Conservation (phyloP, 1,139 yeast genomes). For the Candida anutae region DNA sequence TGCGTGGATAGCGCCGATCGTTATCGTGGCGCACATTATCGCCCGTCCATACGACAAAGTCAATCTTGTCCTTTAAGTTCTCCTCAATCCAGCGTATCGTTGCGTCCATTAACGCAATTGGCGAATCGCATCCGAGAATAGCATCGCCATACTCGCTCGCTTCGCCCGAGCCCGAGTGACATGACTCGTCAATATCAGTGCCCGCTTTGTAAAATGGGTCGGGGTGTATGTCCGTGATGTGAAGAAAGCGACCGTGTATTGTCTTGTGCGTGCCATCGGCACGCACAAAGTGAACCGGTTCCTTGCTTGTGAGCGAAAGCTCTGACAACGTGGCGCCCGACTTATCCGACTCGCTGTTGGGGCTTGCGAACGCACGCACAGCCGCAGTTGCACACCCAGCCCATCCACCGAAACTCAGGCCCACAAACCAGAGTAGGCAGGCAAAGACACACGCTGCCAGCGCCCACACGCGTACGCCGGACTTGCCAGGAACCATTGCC, state of each 20-base stretch:
- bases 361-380: background rate
- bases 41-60: constrained; percentile 86
- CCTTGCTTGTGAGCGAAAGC: constrained; percentile 26
- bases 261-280: constrained; percentile 19
- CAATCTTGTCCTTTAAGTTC: constrained; percentile 65
- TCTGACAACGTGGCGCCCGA: no score
- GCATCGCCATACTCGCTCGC: constrained; percentile 76
- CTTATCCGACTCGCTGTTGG: no score
- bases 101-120: constrained; percentile 49
- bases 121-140: constrained; percentile 64
- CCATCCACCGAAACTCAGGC: no score
- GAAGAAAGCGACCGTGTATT: constrained; percentile 69
- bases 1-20: constrained; percentile 65
- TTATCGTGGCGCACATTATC: constrained; percentile 84
- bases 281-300: constrained; percentile 19
- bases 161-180: constrained; percentile 50
- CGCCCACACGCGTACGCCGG: no score
- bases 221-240: constrained; percentile 80
- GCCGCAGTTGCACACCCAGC: no score
- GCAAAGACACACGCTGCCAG: no score
- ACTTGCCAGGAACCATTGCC: no score
- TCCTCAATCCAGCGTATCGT: constrained; percentile 62
- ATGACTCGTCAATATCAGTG: constrained; percentile 37
- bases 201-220: constrained; percentile 63
- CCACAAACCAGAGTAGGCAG: no score